Base-by-base conservation (phyloP, 2,329 filamentous ascomycete species). In the Pleurostoma richardsiae region DNA sequence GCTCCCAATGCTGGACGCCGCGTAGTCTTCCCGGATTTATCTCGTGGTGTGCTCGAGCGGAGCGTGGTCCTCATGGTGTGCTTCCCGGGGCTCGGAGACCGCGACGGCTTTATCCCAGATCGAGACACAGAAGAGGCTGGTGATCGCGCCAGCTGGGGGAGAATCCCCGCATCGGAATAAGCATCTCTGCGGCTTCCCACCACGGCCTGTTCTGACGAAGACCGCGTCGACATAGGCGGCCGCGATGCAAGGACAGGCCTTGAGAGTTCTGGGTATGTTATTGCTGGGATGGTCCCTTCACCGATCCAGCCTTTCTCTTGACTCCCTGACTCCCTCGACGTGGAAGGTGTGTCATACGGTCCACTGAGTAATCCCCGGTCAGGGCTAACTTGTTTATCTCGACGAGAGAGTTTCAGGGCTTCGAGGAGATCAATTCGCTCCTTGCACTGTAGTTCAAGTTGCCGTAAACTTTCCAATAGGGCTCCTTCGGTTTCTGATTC, bases 361-460 rank as follows among this genome's bases (percentile, higher is more conserved):
- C 19, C 19, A 19, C 19, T 19, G 19, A 19, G 19, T 19, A 19
- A 19, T 19, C 19, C 19, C 19, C 19, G 19, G 19, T 19, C 19
- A 19, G 19, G 19, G 2, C 19, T 19, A 19, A 19, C 19, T 19
- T 19, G 19, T 19, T 68, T 63, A 19, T 73, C 76, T 49, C 74
- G 64, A 47, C 80, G 71, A n/a, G 81, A 84, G 53, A 86, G 73
- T 50, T 84, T 81, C 48, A 97, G 71, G 5, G 91, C 86, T 61
- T 94, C 86, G 5, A 97, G 76, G 31, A 97, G 73, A 62, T 96
- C 90, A 43, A 96, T 89, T 42, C 91, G 81, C 67, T 97, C 92
- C 65, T 94, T 92, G 67, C 91, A 96, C 67, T 96, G 92, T 52
- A 91, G 64, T 62, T 97, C 90, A 60, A 97, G 79, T 58, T 90